Evolutionary conservation across 2,329 filamentous ascomycete genomes (phyloP).

Genomic region (Pyricularia sp.): DNA sequence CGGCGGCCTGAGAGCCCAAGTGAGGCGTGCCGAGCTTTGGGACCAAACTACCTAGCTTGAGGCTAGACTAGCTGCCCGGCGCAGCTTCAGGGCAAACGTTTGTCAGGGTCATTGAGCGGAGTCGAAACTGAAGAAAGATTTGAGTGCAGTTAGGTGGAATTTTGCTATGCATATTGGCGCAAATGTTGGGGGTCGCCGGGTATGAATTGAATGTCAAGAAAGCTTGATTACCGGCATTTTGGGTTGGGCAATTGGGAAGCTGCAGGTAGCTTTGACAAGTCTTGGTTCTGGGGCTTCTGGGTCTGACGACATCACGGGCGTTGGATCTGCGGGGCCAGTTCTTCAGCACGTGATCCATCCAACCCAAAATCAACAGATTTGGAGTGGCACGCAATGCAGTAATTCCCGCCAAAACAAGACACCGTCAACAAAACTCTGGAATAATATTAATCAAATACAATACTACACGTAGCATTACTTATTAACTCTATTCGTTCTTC

Average conservation of each 20-base stretch:
- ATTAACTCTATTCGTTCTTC: background rate
- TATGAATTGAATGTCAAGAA: background rate
- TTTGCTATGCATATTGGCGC: background rate
- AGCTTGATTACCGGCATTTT: background rate
- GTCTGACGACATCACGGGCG: background rate
- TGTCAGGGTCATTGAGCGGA: background rate
- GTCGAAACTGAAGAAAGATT: background rate
- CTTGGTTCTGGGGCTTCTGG: background rate
- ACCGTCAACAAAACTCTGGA: background rate
- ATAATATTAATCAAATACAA: background rate
- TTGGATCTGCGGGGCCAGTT: background rate
- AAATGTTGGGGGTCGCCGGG: background rate
- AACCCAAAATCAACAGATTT: constrained; percentile 6
- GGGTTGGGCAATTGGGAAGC: background rate
- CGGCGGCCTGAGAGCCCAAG: background rate
- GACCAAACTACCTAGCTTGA: background rate
- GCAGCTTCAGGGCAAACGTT: background rate
- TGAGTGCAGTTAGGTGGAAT: background rate
- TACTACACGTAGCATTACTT: background rate
- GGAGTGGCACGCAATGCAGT: constrained; percentile 13
- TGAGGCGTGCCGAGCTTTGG: background rate
- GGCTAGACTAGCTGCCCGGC: background rate
- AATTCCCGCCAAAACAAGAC: constrained; percentile 27
- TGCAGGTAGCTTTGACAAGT: background rate
- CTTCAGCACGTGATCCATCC: background rate